A percentile compares a stretch with the other conserved stretches of the same genome.
Evolutionary conservation across 148 eudicot genomes (phyloP).

Genomic region (Rhododendron kiyosumense): DNA sequence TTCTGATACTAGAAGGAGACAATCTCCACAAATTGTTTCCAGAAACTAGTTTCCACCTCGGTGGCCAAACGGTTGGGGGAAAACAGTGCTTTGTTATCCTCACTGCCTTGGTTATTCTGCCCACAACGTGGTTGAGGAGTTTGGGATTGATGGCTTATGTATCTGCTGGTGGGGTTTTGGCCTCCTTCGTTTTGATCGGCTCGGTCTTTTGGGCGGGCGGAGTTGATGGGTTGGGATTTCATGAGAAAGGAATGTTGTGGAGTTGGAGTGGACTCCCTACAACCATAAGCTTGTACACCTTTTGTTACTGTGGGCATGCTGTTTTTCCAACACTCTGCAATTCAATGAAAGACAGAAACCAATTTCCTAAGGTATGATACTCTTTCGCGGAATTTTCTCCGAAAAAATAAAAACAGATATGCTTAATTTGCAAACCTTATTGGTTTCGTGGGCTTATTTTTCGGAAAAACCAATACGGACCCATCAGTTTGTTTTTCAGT

Average conservation of each 20-base stretch:
- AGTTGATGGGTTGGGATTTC: constrained; percentile 52
- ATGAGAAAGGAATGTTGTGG: constrained; percentile 32
- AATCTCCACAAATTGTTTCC: constrained; percentile 41
- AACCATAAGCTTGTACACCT: constrained; percentile 45
- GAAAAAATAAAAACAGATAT: too few relatives aligned
- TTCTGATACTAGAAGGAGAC: constrained; percentile 44
- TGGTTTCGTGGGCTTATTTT: too few relatives aligned
- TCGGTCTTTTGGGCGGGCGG: constrained; percentile 43
- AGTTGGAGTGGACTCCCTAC: constrained; percentile 45
- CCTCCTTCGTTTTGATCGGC: constrained; percentile 32
- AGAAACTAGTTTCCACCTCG: constrained; percentile 8
- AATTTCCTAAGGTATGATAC: constrained; percentile 45
- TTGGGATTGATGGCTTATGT: constrained; percentile 43
- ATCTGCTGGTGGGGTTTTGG: constrained; percentile 48
- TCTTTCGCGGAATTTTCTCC: too few relatives aligned
- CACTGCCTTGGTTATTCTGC: constrained; percentile 36
- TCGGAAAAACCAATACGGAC: too few relatives aligned
- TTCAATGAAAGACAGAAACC: constrained; percentile 53
- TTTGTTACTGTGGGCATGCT: constrained; percentile 65
- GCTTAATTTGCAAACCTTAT: too few relatives aligned
- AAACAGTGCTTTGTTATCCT: constrained; percentile 36
- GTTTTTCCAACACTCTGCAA: constrained; percentile 54
- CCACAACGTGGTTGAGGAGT: constrained; percentile 50
- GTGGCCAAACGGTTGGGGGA: constrained; percentile 26
- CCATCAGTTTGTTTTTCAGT: too few relatives aligned